Evolutionary conservation across 2,329 filamentous ascomycete species (phyloP), one percentile per base, ranked within the genome.

Genomic region (Xenosphaeropsis pyriputrescens): DNA sequence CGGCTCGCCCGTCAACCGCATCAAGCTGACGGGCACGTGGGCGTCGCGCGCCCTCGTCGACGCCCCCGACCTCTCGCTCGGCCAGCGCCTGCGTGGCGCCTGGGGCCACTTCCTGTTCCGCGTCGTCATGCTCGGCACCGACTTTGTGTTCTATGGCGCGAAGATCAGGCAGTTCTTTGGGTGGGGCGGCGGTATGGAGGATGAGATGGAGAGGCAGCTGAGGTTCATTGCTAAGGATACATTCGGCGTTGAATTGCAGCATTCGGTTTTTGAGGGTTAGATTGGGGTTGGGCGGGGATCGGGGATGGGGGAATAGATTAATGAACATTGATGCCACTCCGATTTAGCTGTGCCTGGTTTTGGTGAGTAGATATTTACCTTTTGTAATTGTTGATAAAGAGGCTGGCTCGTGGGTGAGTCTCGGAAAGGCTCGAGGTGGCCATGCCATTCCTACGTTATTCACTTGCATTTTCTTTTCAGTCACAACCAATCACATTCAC

Each of bases 21-120:
- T 96, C 57, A 95, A 95, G 63, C 86, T 93, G 56, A 95, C 91
- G 44, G 88, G 88, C 16, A 68, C 76, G 41, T 96, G 89, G 89
- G 89, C 89, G 1, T 84, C 76, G 42, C 68, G 83, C 16, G 86
- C 85, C 38, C 62, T 96, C n/a, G 79, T 80, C 17, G 78, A 93
- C 58, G 77, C 79, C 45, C 68, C 64, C 13, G 72, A 82, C 52
- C 62, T 85, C 39, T 70, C 70, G 3, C 63, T 72, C 40, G 53
- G 60, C 0, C 70, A 85, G 57, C 65, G 83, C 36, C 63, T 81
- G 48, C 60, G 63, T 38, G 84, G 89, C 52, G 78, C 76, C 45
- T 79, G 81, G 57, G 67, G 74, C 16, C 89, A 96, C 60, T 38
- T 93, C 15, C 49, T 93, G n/a, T 96, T 96, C 62, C 75, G 77